Base-by-base conservation (phyloP, 148 eudicot species). In the Diospyros kaki region DNA sequence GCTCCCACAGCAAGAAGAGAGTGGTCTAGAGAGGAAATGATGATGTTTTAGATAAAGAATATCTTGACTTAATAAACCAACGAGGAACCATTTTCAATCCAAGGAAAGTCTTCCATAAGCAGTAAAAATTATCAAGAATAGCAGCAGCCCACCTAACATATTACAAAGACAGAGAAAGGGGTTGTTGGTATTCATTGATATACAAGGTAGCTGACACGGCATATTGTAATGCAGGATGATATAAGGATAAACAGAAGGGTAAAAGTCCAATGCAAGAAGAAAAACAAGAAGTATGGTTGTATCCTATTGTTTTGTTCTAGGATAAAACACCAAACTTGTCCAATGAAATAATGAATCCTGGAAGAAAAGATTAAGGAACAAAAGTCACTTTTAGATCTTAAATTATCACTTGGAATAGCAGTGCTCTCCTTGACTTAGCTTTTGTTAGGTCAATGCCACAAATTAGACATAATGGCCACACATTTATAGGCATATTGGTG, bases 381-480 rank as follows among this genome's bases (percentile, higher is more conserved):
- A 60, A 18, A 59, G 38, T 44, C 6, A 4, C 28, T 28, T 44
- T 60, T 72, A 42, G 56, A 45, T 72, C 75, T 60, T 59, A 44
- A 60, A 59, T 73, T 61, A 56, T 46, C 55, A 18, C 14, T 60
- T 5, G 43, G 28, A 73, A 73, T 54, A 6, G 10, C 75, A 72
- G 41, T 48, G 66, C 11, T 18, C 40, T 62, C 68, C 67, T 60
- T 38, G 15, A 73, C 41, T 48, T 73, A 28, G 55, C 14, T 60
- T 43, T 28, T 14, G 28, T 18, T 71, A 28, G 8, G 55, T 73
- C 55, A 46, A 48, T 5, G 67, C 42, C 46, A 2, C 7, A 61
- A 46, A 41, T 13, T 54, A 40, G 39, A 11, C 18, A 38, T 67
- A 67, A 67, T 18, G 38, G 71, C 42, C 39, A 10, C 41, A 41